phyloP scores from a whole-genome alignment of 371 early-diverging fungal species.

The Blakeslea trispora region DNA sequence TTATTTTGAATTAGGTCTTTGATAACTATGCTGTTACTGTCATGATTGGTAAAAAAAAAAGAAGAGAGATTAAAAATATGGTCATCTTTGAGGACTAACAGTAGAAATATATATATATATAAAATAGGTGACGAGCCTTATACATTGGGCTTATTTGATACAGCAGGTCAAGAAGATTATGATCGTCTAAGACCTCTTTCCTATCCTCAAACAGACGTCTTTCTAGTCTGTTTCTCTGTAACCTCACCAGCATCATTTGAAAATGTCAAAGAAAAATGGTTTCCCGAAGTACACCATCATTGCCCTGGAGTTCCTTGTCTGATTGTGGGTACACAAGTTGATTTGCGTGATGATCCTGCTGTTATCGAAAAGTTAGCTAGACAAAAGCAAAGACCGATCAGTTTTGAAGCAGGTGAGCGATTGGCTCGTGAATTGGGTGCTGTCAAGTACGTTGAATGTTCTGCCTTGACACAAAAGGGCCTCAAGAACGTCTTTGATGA shows the following conservation, averaged over 20 bases:
- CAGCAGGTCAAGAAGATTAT: constrained; percentile 98
- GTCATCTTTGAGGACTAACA: background rate
- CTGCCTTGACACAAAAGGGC: constrained; percentile 93
- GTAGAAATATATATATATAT: too few species aligned
- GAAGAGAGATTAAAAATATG: background rate
- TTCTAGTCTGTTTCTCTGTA: constrained; percentile 96
- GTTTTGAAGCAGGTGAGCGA: constrained; percentile 80
- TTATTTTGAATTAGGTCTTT: constrained; percentile 83
- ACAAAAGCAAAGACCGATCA: constrained; percentile 85
- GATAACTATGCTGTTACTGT: constrained; percentile 99
- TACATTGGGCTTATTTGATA: constrained; percentile 94
- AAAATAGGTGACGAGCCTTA: constrained; percentile 74
- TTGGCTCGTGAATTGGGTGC: constrained; percentile 90
- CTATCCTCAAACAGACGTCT: constrained; percentile 93
- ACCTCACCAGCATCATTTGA: constrained; percentile 92
- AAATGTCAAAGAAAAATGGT: constrained; percentile 90
- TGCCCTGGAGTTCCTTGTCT: constrained; percentile 97
- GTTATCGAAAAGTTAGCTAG: constrained; percentile 81
- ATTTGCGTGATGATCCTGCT: constrained; percentile 88
- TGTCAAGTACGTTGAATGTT: constrained; percentile 97
- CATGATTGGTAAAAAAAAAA: constrained; percentile 78
- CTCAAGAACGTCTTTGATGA: constrained; percentile 99
- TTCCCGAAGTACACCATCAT: constrained; percentile 94
- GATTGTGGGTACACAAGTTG: constrained; percentile 96
- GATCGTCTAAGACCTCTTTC: constrained; percentile 96